phyloP scores from a whole-genome alignment of 129 eudicot genomes.

The Tagetes erecta region DNA sequence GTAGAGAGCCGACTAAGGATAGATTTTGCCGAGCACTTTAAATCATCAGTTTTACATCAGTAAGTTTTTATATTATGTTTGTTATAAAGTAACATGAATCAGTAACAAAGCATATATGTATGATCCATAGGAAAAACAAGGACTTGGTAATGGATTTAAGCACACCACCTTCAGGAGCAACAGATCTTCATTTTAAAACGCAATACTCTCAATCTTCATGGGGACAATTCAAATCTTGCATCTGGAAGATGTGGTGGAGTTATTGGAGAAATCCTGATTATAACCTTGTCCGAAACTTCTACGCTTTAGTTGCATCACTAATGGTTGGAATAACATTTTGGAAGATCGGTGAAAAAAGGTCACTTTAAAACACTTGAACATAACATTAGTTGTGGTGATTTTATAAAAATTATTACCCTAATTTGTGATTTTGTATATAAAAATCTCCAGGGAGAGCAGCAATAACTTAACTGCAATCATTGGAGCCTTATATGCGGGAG shows the following conservation, averaged over 20 bases:
- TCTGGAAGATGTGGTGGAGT: conserved; percentile 88
- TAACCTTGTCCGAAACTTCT: conserved; percentile 70
- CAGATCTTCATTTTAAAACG: conserved; percentile 62
- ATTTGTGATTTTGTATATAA: background rate
- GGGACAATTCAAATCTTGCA: conserved; percentile 72
- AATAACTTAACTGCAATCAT: conserved; percentile 46
- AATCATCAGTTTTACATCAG: conserved; percentile 44
- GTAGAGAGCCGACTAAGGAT: conserved; percentile 55
- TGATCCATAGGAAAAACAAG: conserved; percentile 51
- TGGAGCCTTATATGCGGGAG: conserved; percentile 70
- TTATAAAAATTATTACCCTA: background rate
- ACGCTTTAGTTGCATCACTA: conserved; percentile 60
- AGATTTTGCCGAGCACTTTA: conserved; percentile 60
- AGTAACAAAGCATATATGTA: background rate
- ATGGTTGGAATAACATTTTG: conserved; percentile 73
- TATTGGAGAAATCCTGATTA: conserved; percentile 95
- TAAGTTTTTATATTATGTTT: conserved; percentile 31
- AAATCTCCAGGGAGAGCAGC: conserved; percentile 41
- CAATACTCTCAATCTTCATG: conserved; percentile 63
- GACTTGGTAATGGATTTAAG: conserved; percentile 59
- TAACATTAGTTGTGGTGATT: background rate
- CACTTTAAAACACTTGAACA: background rate
- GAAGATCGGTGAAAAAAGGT: conserved; percentile 75
- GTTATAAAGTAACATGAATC: conserved; percentile 6
- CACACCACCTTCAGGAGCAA: conserved; percentile 55